Evolutionary conservation across 306 rosid species (phyloP), one percentile per base, ranked within the genome.

Genomic region (Sechiopsis laciniata): DNA sequence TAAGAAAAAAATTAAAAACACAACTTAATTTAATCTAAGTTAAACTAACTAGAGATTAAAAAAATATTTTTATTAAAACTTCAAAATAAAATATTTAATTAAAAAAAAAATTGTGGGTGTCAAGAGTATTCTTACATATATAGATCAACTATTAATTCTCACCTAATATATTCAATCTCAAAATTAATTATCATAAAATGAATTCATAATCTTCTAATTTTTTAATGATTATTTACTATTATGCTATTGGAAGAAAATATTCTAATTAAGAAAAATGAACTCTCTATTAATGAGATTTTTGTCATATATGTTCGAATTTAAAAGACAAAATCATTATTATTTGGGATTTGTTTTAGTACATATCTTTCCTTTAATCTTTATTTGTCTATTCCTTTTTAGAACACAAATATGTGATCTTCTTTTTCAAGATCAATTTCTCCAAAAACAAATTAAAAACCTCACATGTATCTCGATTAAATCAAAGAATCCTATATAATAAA

Each of bases 291-390:
- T 26, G 29, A 26, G 29, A 26, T 26, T 26, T 26, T 26, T 26
- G 15, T 11, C 0, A 29, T 15, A 26, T 29, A 8, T 32, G 69
- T 62, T 29, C 3, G 16, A 32, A 16, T 16, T 62, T 62, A 15
- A 62, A 62, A 32, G 22, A 35, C 69, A 62, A 29, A 16, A 10
- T 10, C 12, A 65, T 40, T 65, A 42, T 11, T 19, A 65, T 17
- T n/a, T 17, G 71, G 54, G 71, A 65, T 65, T 65, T 65, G 71
- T 65, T 65, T 40, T 65, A 65, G 10, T 42, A 10, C 71, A 42
- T 65, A 65, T 65, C 54, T 32, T 65, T 20, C n/a, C 0, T 65
- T 65, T 17, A 5, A 40, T 17, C 16, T 40, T 65, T 65, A 9
- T 42, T 65, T 65, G 71, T 42, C 54, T 42, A 65, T 11, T 65